phyloP scores from a whole-genome alignment of 257 asterid genomes.

The Leonotis leonurus region DNA sequence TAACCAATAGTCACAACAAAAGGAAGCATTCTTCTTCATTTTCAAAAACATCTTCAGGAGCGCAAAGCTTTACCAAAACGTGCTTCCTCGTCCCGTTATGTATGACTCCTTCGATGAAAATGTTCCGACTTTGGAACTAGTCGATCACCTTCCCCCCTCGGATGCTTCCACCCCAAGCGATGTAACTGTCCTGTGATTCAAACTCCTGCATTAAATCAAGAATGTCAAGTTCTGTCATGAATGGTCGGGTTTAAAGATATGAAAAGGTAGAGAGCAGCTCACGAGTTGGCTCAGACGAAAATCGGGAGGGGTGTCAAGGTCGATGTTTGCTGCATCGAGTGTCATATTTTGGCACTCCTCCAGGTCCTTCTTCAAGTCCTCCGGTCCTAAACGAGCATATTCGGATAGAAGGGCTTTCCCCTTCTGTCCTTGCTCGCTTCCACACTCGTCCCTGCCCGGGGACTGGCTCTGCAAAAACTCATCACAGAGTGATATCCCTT shows the following conservation, averaged over 20 bases:
- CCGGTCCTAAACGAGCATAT: constrained; percentile 64
- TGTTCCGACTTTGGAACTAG: not conserved
- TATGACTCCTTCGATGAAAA: not conserved
- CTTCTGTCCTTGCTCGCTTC: constrained; percentile 23
- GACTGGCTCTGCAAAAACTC: constrained; percentile 88
- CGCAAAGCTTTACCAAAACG: constrained; percentile 17
- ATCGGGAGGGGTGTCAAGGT: constrained; percentile 65
- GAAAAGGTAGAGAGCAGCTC: constrained; percentile 10
- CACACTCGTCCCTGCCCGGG: constrained; percentile 53
- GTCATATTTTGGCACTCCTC: not conserved
- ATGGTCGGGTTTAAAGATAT: not conserved
- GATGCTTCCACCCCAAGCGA: constrained; percentile 73
- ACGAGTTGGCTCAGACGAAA: constrained; percentile 86
- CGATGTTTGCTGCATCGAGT: constrained; percentile 44
- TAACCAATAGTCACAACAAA: not conserved
- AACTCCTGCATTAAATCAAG: constrained; percentile 47
- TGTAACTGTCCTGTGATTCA: constrained; percentile 76
- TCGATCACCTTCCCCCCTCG: constrained; percentile 29
- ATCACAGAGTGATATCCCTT: constrained; percentile 71
- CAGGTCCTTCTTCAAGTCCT: constrained; percentile 35
- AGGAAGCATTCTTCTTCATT: not conserved
- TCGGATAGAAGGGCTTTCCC: constrained; percentile 57
- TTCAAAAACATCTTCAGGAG: not conserved
- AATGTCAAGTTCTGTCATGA: not conserved
- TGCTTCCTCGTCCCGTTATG: not conserved